Percentiles rank a stretch among this genome's conserved stretches.
Conservation (phyloP, 1,139 yeast genomes). For the Chernovozyma sophiae-reginae region DNA sequence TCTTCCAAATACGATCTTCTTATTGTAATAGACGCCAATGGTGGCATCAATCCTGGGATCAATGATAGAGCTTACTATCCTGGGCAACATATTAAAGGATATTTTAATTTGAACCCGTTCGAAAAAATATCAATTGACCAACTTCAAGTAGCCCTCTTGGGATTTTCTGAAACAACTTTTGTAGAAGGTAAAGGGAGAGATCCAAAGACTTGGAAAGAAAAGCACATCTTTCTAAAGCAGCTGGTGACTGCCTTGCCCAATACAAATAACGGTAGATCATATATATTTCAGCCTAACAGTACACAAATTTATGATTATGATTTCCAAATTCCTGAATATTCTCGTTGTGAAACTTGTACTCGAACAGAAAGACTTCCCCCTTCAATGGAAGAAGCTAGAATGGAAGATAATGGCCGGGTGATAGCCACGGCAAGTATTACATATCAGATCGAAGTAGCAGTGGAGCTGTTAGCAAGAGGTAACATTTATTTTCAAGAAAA, state of each 20-base stretch:
- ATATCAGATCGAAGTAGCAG: constrained; percentile 7
- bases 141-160: constrained; percentile 6
- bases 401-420: background rate
- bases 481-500: constrained; percentile 6
- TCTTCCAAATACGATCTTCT: constrained; percentile 8
- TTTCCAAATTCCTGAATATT: constrained; percentile 5
- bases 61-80: constrained; percentile 5
- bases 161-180: constrained; percentile 7
- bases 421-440: constrained; percentile 6
- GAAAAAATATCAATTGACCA: constrained; percentile 3
- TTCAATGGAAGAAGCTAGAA: constrained; percentile 3
- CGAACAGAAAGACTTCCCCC: constrained; percentile 5
- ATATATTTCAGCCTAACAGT: background rate
- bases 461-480: constrained; percentile 4
- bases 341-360: constrained; percentile 6
- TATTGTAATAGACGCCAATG: constrained; percentile 4
- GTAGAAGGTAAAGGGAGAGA: constrained; percentile 1
- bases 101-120: constrained; percentile 3
- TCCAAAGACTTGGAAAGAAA: constrained; percentile 7
- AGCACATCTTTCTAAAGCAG: constrained; percentile 7
- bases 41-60: constrained; percentile 5
- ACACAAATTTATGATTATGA: constrained; percentile 1
- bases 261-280: background rate
- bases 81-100: constrained; percentile 6
- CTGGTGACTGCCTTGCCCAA: constrained; percentile 1